Percentiles rank a stretch among this genome's conserved stretches.
Conservation (phyloP, 2,329 filamentous ascomycete genomes). For the Emergomyces orientalis region DNA sequence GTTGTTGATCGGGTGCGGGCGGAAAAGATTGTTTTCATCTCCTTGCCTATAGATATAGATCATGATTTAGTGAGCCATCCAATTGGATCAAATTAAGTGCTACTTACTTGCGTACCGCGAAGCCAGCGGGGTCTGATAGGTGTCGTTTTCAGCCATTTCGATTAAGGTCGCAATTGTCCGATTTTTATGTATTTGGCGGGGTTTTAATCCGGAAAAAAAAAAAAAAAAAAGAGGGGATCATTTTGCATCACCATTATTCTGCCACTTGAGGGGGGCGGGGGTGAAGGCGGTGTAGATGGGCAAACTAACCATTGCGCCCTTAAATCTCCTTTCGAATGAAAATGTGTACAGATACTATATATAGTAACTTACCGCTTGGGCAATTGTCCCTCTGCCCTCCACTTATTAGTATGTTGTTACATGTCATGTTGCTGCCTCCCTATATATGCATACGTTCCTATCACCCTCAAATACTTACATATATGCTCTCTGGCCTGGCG, state of each 20-base stretch:
- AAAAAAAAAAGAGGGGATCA: no score
- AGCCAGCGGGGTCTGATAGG: constrained; percentile 59
- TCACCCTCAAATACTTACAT: no score
- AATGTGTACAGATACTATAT: no score
- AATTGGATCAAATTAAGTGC: constrained; percentile 28
- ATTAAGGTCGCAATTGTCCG: background rate
- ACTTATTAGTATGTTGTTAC: no score
- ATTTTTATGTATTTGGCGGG: background rate
- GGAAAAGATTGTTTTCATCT: constrained; percentile 74
- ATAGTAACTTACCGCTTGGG: no score
- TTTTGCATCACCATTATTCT: background rate
- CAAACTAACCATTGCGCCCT: no score
- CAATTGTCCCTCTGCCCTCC: no score
- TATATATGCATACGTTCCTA: no score
- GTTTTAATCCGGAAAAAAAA: background rate
- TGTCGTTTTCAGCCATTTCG: constrained; percentile 41
- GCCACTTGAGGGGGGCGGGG: background rate
- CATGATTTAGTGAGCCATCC: background rate
- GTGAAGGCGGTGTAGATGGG: background rate
- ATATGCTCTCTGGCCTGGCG: no score
- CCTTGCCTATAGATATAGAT: constrained; percentile 27
- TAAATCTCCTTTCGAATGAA: no score
- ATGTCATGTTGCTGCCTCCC: no score
- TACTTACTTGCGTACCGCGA: constrained; percentile 53
- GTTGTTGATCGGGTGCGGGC: constrained; percentile 63